phyloP scores from a whole-genome alignment of 495 filamentous ascomycete species.

The Bryoglossum gracile region DNA sequence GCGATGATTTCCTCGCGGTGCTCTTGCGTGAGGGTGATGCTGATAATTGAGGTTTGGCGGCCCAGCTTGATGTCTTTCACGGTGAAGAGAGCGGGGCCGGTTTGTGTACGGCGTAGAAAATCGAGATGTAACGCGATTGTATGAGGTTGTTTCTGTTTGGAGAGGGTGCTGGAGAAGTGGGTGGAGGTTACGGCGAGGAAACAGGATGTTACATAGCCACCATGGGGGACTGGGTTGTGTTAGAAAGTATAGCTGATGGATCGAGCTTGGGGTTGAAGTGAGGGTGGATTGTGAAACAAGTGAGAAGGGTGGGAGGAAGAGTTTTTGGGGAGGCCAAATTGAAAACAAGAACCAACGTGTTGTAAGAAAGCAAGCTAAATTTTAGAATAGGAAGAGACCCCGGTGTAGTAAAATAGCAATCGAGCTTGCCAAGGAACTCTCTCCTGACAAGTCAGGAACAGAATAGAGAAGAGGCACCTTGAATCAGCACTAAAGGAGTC shows the following conservation, averaged over 20 bases:
- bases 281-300: no score
- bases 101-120: slow-evolving; percentile 62
- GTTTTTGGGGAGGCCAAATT: no score
- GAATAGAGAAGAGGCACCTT: not conserved
- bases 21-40: slow-evolving; percentile 53
- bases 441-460: no score
- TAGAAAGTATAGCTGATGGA: no score
- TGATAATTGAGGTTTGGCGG: slow-evolving; percentile 59
- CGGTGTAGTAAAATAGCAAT: no score
- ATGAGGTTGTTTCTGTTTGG: slow-evolving; percentile 52
- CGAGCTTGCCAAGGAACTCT: no score
- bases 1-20: slow-evolving; percentile 54
- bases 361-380: no score
- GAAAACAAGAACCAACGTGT: no score
- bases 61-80: slow-evolving; percentile 71
- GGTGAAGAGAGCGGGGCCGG: slow-evolving; percentile 53
- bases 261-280: no score
- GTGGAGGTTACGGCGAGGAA: slow-evolving; percentile 52
- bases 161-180: slow-evolving; percentile 60
- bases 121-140: slow-evolving; percentile 61
- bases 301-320: no score
- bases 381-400: no score
- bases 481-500: no score
- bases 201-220: slow-evolving; percentile 62
- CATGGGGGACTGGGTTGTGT: slow-evolving; percentile 60